Conservation (phyloP, 495 filamentous ascomycete genomes). For the Penicillium goetzii region DNA sequence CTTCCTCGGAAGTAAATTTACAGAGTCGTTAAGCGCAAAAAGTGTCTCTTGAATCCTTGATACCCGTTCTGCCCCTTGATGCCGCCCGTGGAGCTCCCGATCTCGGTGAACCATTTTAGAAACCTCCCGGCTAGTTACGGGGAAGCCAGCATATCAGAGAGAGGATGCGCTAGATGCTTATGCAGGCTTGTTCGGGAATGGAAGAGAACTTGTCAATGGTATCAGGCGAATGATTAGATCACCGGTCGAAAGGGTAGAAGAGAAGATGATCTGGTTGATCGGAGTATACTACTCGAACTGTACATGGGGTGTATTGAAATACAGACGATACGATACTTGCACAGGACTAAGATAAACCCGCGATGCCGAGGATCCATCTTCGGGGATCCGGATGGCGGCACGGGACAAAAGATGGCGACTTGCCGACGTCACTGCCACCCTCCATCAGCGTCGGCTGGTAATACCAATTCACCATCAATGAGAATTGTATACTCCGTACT, state of each 20-base stretch:
- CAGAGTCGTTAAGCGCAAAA: neutral
- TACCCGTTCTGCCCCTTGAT: conserved; percentile 18
- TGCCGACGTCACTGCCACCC: conserved; percentile 46
- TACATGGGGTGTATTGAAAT: neutral
- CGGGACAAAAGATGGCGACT: conserved; percentile 32
- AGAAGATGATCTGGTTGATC: neutral
- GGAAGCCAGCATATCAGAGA: neutral
- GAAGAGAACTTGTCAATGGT: neutral
- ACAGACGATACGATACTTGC: neutral
- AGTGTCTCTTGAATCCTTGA: neutral
- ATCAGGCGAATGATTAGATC: neutral
- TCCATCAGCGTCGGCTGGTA: conserved; percentile 17
- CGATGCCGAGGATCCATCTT: conserved; percentile 27
- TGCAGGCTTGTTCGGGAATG: neutral
- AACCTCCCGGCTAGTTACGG: conserved; percentile 23
- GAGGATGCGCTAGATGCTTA: neutral
- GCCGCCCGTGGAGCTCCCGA: conserved; percentile 23
- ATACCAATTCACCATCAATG: neutral
- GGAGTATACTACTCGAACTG: neutral
- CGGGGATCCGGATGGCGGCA: conserved; percentile 29
- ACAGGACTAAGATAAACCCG: neutral
- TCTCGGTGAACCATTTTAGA: conserved; percentile 36
- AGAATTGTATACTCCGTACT: no score
- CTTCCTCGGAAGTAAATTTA: neutral
- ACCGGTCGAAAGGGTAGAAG: neutral